Evolutionary conservation across 257 asterid genomes (phyloP), one percentile per base, ranked within the genome.

Genomic region (Lithospermum erythrorhizon): DNA sequence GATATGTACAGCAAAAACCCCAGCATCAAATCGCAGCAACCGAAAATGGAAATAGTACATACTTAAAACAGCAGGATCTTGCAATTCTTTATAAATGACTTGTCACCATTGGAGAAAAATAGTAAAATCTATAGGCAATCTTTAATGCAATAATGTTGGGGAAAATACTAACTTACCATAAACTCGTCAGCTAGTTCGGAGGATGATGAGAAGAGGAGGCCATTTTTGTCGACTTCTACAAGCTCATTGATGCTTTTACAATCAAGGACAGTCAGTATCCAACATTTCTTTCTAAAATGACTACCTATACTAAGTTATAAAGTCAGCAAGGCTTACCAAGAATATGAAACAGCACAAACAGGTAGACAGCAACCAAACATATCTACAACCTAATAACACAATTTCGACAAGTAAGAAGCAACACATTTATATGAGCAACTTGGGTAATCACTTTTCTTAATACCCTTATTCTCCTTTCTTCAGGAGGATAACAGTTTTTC

Each of bases 341-440:
- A 89, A 78, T 93, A 93, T 62, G 97, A 93, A 77, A 89, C 94
- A 55, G 94, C 97, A 79, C 96, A 93, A 65, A 93, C 96, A 3
- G 97, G 97, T 62, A 93, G 75, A 55, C 98, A 97, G 75, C 98
- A 86, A 73, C 98, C 98, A 72, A 86, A 93, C 95, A 86, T 93
- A 78, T 93, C 98, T 62, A 91, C 97, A 63, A 93, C 95, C 98
- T 91, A 70, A 45, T 45, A 66, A 69, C 55, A 68, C 53, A 23
- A 55, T 47, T 56, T 52, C 24, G 21, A 27, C 27, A 35, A 24
- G 61, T 65, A 72, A 72, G 61, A 51, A 35, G 63, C 60, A 74
- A 63, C 49, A 54, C 6, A 11, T 14, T 0, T 8, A 19, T 11
- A 18, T 18, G 17, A 53, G 51, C 52, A 21, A 6, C 4, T 27